These are phyloP conservation scores for Geotrichum reessii DNA, from an alignment of 1,139 yeast genomes.

Conservation along the genomic window DNA sequence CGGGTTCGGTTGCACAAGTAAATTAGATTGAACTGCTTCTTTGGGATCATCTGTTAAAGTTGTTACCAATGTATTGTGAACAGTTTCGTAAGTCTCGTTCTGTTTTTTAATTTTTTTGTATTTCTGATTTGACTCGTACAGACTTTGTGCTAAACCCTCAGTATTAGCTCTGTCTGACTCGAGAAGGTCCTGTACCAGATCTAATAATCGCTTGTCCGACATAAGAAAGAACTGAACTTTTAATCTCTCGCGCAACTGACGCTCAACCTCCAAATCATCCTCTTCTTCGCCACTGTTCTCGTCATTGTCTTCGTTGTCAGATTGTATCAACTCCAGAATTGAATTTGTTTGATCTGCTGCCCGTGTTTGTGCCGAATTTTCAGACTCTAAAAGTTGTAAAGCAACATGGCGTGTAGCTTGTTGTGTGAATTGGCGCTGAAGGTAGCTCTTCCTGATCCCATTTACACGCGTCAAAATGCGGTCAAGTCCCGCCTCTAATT, in stretches of 20 bases:
- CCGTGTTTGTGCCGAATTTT: slow-evolving; percentile 7
- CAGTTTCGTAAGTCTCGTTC: not conserved
- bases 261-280: not conserved
- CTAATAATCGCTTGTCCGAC: not conserved
- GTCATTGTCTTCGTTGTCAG: slow-evolving; percentile 1
- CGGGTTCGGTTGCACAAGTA: slow-evolving; percentile 5
- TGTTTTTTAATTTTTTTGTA: slow-evolving; percentile 1
- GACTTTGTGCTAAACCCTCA: not conserved
- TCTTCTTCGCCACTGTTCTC: not conserved
- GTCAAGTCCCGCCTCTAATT: not conserved
- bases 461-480: slow-evolving; percentile 9
- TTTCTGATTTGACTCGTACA: not conserved
- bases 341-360: slow-evolving; percentile 5
- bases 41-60: slow-evolving; percentile 9
- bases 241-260: slow-evolving; percentile 5
- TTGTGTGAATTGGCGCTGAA: slow-evolving; percentile 10
- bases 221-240: slow-evolving; percentile 4
- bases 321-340: slow-evolving; percentile 9
- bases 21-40: slow-evolving; percentile 3
- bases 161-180: slow-evolving; percentile 4
- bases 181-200: slow-evolving; percentile 7
- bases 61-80: not conserved
- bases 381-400: slow-evolving; percentile 9
- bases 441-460: slow-evolving; percentile 1
- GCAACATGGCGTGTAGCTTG: slow-evolving; percentile 15